Evolutionary conservation across 352 stramenopile genomes (phyloP).

Genomic region (Phytophthora sp.): DNA sequence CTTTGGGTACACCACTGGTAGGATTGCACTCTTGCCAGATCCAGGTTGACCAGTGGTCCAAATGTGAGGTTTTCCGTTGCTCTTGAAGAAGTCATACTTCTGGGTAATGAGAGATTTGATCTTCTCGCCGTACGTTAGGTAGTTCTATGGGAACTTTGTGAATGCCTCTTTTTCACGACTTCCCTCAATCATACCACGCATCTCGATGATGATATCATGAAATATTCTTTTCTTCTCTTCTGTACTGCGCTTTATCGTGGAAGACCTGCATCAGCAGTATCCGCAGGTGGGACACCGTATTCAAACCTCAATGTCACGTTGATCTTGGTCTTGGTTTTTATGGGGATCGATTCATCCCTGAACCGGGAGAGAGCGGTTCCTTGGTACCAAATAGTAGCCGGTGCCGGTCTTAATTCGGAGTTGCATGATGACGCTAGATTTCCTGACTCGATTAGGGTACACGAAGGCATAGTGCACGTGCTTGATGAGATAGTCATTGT

Average conservation of each 20-base stretch:
- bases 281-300: neutral
- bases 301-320: neutral
- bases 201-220: neutral
- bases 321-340: neutral
- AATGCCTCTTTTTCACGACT: neutral
- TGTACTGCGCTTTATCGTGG: neutral
- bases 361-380: neutral
- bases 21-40: neutral
- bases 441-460: neutral
- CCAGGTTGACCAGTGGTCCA: neutral
- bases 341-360: neutral
- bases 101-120: neutral
- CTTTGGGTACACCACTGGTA: neutral
- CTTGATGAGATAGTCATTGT: neutral
- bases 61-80: neutral
- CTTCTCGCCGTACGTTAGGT: neutral
- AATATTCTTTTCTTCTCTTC: slow-evolving; percentile 1
- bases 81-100: neutral
- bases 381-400: neutral
- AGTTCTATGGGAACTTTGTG: neutral
- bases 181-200: neutral
- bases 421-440: neutral
- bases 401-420: neutral
- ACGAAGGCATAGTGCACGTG: neutral
- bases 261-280: too few relatives aligned